Conservation (phyloP, 768 basidiomycete genomes). For the Amanita fuliginea region DNA sequence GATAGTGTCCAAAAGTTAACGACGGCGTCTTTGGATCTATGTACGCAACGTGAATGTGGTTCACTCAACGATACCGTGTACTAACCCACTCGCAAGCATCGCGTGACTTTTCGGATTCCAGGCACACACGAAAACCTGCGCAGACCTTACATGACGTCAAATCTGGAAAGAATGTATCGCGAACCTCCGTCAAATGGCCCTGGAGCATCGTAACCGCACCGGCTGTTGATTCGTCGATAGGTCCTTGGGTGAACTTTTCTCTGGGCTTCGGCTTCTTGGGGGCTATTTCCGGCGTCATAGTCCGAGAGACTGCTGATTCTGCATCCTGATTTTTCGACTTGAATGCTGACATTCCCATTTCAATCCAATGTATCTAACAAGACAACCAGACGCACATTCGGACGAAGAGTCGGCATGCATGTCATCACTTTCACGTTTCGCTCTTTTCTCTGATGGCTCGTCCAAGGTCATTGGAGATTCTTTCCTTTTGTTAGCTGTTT, state of each 20-base stretch:
- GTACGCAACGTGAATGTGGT: slow-evolving; percentile 7
- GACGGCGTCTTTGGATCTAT: slow-evolving; percentile 66
- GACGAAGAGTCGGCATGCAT: slow-evolving; percentile 31
- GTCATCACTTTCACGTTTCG: slow-evolving; percentile 39
- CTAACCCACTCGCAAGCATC: slow-evolving; percentile 67
- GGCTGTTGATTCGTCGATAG: slow-evolving; percentile 30
- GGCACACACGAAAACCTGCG: slow-evolving; percentile 69
- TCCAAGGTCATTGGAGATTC: slow-evolving; percentile 35
- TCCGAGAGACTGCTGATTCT: slow-evolving; percentile 11
- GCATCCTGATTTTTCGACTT: slow-evolving; percentile 7
- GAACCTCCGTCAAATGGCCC: slow-evolving; percentile 56
- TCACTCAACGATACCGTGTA: slow-evolving; percentile 4
- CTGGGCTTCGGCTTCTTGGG: slow-evolving; percentile 19
- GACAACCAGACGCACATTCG: slow-evolving; percentile 16
- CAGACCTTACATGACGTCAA: slow-evolving; percentile 1
- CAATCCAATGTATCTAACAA: neutral
- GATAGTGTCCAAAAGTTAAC: slow-evolving; percentile 68
- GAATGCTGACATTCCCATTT: neutral
- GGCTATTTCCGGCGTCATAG: slow-evolving; percentile 8
- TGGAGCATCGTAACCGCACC: slow-evolving; percentile 34
- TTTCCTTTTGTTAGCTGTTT: slow-evolving; percentile 37
- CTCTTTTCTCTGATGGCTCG: slow-evolving; percentile 52
- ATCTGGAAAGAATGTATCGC: neutral
- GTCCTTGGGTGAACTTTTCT: slow-evolving; percentile 22
- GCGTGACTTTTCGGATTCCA: slow-evolving; percentile 59